These are phyloP conservation scores for Aspergillus jensenii DNA, from an alignment of 2,329 filamentous ascomycete genomes.

Conservation along the genomic window DNA sequence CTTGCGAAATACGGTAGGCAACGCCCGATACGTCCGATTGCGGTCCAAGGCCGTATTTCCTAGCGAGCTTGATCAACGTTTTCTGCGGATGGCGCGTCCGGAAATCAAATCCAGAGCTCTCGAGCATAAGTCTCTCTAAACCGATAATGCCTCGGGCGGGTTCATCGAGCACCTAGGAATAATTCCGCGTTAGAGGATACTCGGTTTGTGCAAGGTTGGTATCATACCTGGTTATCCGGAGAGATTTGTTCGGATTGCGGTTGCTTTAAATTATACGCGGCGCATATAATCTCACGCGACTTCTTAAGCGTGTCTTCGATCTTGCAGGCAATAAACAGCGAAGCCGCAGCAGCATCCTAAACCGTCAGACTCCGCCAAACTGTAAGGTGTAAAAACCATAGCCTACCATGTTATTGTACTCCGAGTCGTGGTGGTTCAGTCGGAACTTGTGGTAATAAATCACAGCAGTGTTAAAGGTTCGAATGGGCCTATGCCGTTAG, in stretches of 20 bases:
- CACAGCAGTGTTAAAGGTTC: slow-evolving; percentile 88
- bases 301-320: slow-evolving; percentile 98
- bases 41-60: slow-evolving; percentile 56
- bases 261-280: slow-evolving; percentile 81
- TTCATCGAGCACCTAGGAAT: slow-evolving; percentile 69
- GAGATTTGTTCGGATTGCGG: slow-evolving; percentile 66
- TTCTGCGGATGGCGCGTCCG: slow-evolving; percentile 85
- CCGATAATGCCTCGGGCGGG: slow-evolving; percentile 80
- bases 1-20: slow-evolving; percentile 80
- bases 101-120: slow-evolving; percentile 92
- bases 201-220: background rate
- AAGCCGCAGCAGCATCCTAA: slow-evolving; percentile 82
- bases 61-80: slow-evolving; percentile 75
- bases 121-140: slow-evolving; percentile 87
- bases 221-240: slow-evolving; percentile 78
- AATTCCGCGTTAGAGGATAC: background rate
- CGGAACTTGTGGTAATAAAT: slow-evolving; percentile 94
- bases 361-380: slow-evolving; percentile 7
- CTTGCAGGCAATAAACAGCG: slow-evolving; percentile 91
- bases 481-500: slow-evolving; percentile 64
- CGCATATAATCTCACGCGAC: slow-evolving; percentile 86
- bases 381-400: background rate
- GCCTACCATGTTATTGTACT: slow-evolving; percentile 70
- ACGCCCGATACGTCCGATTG: slow-evolving; percentile 59
- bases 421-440: slow-evolving; percentile 76